Percentiles rank a stretch among this genome's conserved stretches.
These are phyloP conservation scores for Aspergillus novoparasiticus DNA, from an alignment of 2,329 filamentous ascomycete genomes.

Conservation along the genomic window DNA sequence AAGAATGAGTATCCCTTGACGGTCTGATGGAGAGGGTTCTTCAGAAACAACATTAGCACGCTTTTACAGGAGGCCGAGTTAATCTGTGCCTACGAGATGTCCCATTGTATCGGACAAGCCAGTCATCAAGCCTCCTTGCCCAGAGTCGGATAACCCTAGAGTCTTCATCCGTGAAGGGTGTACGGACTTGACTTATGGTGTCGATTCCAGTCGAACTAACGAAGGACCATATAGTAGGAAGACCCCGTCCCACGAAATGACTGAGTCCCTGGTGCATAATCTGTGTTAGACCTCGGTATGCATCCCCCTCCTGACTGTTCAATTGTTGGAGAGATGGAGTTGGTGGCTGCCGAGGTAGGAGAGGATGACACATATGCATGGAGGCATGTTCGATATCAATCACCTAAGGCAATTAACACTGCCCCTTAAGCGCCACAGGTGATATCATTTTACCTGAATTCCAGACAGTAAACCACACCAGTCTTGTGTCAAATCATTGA, in stretches of 20 bases:
- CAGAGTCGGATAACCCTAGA: slow-evolving; percentile 31
- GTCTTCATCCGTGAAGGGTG: slow-evolving; percentile 30
- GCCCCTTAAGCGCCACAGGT: neutral
- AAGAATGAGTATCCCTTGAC: slow-evolving; percentile 33
- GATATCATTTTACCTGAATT: slow-evolving; percentile 23
- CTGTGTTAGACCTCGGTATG: slow-evolving; percentile 30
- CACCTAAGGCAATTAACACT: slow-evolving; percentile 15
- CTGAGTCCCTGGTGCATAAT: slow-evolving; percentile 35
- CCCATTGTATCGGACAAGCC: slow-evolving; percentile 33
- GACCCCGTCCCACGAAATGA: slow-evolving; percentile 32
- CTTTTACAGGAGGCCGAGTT: neutral
- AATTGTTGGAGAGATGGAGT: slow-evolving; percentile 21
- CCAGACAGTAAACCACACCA: slow-evolving; percentile 31
- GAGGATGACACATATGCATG: slow-evolving; percentile 34
- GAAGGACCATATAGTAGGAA: slow-evolving; percentile 34
- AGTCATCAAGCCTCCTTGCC: slow-evolving; percentile 32
- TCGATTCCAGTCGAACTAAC: slow-evolving; percentile 24
- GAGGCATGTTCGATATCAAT: slow-evolving; percentile 36
- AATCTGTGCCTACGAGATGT: slow-evolving; percentile 24
- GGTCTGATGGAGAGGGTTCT: slow-evolving; percentile 25
- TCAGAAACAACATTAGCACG: neutral
- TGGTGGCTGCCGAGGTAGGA: slow-evolving; percentile 29
- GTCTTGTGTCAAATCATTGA: slow-evolving; percentile 17
- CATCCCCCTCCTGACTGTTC: slow-evolving; percentile 25
- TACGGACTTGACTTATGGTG: slow-evolving; percentile 11